These are phyloP conservation scores for Aspergillus neoniger DNA, from an alignment of 2,329 filamentous ascomycete species.

Conservation along the genomic window DNA sequence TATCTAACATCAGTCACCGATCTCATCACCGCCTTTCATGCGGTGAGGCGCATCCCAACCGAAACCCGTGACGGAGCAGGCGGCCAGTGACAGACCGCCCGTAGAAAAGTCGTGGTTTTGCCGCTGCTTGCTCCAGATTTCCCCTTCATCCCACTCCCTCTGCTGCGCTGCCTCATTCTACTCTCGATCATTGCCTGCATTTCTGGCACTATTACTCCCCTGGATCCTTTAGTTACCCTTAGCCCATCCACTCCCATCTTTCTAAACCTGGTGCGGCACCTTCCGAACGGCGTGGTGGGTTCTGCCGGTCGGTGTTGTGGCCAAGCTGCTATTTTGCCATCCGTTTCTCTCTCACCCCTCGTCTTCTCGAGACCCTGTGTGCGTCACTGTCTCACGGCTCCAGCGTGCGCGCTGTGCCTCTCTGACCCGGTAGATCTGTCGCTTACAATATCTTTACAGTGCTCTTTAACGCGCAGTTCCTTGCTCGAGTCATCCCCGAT, in stretches of 20 bases:
- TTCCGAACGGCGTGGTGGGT: conserved; percentile 10
- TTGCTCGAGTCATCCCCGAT: not conserved
- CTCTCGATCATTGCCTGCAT: conserved; percentile 6
- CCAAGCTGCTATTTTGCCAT: conserved; percentile 23
- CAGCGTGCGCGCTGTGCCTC: conserved; percentile 1
- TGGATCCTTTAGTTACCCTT: not conserved
- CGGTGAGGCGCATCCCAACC: conserved; percentile 37
- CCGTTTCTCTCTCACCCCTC: conserved; percentile 12
- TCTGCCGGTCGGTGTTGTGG: conserved; percentile 9
- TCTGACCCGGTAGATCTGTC: not conserved
- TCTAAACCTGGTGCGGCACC: not conserved
- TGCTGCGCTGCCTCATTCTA: conserved; percentile 9
- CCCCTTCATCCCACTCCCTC: conserved; percentile 25
- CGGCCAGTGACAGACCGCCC: conserved; percentile 38
- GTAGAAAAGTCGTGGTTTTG: conserved; percentile 35
- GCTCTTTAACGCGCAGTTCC: not conserved
- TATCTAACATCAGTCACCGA: conserved; percentile 23
- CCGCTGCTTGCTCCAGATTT: conserved; percentile 29
- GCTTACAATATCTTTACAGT: no score
- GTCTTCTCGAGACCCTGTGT: conserved; percentile 15
- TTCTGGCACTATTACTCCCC: not conserved
- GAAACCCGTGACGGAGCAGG: conserved; percentile 19
- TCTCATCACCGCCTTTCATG: conserved; percentile 42
- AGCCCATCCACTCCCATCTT: no score
- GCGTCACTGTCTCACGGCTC: conserved; percentile 11